These are phyloP conservation scores for Cnidoscolus chayamansa DNA, from an alignment of 441 rosid genomes.

Conservation along the genomic window DNA sequence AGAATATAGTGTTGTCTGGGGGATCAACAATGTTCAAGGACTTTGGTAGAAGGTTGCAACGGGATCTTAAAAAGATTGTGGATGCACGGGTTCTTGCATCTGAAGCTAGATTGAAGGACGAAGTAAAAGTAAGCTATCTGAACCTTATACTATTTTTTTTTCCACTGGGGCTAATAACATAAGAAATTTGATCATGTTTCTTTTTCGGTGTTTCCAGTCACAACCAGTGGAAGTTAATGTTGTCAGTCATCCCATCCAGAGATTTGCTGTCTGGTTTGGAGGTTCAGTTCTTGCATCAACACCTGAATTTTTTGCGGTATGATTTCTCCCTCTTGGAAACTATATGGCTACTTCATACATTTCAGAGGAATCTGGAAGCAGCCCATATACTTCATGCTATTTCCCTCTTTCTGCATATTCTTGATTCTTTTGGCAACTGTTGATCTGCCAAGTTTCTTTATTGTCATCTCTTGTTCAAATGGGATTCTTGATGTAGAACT, in stretches of 20 bases:
- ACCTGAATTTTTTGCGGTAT: slow-evolving; percentile 89
- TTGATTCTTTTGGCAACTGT: background rate
- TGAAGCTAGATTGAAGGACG: slow-evolving; percentile 73
- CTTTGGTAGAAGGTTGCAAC: slow-evolving; percentile 95
- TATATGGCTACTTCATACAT: background rate
- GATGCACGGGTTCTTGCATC: slow-evolving; percentile 89
- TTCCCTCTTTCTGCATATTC: background rate
- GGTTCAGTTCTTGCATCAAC: slow-evolving; percentile 99
- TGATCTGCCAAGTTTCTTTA: background rate
- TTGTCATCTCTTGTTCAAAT: background rate
- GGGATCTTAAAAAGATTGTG: slow-evolving; percentile 95
- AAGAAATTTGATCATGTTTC: slow-evolving; percentile 16
- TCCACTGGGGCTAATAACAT: background rate
- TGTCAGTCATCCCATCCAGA: slow-evolving; percentile 94
- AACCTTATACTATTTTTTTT: background rate
- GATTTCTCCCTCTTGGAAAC: slow-evolving; percentile 20
- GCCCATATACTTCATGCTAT: background rate
- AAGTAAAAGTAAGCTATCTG: slow-evolving; percentile 52
- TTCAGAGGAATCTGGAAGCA: slow-evolving; percentile 3
- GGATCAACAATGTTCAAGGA: slow-evolving; percentile 99
- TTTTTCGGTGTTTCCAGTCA: slow-evolving; percentile 42
- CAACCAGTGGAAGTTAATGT: slow-evolving; percentile 98
- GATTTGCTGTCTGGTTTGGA: slow-evolving; percentile 98
- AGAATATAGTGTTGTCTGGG: slow-evolving; percentile 98
- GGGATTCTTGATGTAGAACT: background rate